A percentile compares a stretch with the other conserved stretches of the same genome.
phyloP scores from a whole-genome alignment of 805 yeast species.

The Zygoascus flipseniorum region DNA sequence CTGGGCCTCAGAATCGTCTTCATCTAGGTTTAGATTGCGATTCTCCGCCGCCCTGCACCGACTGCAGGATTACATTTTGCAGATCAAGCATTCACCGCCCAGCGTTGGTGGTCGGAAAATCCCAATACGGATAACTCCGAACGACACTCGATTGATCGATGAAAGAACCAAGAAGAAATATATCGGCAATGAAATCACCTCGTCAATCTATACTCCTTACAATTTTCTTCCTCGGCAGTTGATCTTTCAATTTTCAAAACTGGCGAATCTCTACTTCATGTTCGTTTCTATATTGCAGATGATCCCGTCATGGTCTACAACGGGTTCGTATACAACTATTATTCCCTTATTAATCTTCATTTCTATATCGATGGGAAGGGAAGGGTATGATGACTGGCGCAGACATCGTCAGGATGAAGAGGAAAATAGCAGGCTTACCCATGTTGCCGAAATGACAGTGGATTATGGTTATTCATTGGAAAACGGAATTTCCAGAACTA shows the following conservation, averaged over 20 bases:
- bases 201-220: slow-evolving; percentile 75
- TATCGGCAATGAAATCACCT: slow-evolving; percentile 61
- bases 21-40: not conserved
- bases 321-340: slow-evolving; percentile 92
- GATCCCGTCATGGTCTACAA: slow-evolving; percentile 96
- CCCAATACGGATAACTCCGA: slow-evolving; percentile 47
- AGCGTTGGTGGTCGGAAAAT: slow-evolving; percentile 65
- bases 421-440: slow-evolving; percentile 58
- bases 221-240: slow-evolving; percentile 84
- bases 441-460: slow-evolving; percentile 31
- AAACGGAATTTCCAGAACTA: not conserved
- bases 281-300: slow-evolving; percentile 85
- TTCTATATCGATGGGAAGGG: slow-evolving; percentile 81
- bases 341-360: slow-evolving; percentile 81
- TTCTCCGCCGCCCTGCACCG: not conserved
- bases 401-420: slow-evolving; percentile 78
- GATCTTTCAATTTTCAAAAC: slow-evolving; percentile 81
- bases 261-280: slow-evolving; percentile 84
- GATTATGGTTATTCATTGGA: not conserved
- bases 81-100: slow-evolving; percentile 31
- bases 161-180: slow-evolving; percentile 61
- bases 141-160: slow-evolving; percentile 41
- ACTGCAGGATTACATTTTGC: slow-evolving; percentile 21
- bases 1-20: slow-evolving; percentile 15
- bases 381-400: slow-evolving; percentile 87